These are phyloP conservation scores for Singerocomus inundabilis DNA, from an alignment of 1,284 basidiomycete species.

Conservation along the genomic window DNA sequence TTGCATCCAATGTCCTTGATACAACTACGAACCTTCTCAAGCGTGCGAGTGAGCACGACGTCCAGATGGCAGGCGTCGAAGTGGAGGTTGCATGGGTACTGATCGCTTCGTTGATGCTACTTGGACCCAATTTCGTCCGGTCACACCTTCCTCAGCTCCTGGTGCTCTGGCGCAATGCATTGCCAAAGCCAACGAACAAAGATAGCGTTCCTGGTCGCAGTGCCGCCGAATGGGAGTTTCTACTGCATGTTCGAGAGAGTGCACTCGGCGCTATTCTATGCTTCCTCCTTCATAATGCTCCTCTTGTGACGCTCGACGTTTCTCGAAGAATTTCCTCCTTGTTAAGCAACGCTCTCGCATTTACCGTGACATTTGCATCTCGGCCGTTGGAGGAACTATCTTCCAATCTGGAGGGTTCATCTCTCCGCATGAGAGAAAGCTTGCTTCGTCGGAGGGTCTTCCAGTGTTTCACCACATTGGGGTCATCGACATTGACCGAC, in stretches of 20 bases:
- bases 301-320: conserved; percentile 88
- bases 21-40: conserved; percentile 90
- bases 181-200: conserved; percentile 92
- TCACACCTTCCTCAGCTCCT: conserved; percentile 90
- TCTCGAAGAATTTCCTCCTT: conserved; percentile 85
- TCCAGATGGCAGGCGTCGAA: conserved; percentile 79
- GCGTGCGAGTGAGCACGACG: conserved; percentile 86
- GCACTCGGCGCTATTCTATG: conserved; percentile 87
- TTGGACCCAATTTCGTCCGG: conserved; percentile 92
- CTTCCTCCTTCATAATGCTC: conserved; percentile 82
- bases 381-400: conserved; percentile 51
- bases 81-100: conserved; percentile 95
- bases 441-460: conserved; percentile 83
- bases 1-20: conserved; percentile 88
- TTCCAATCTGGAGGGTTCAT: conserved; percentile 48
- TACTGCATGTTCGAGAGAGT: conserved; percentile 89
- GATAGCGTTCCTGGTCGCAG: conserved; percentile 70
- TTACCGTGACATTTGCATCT: conserved; percentile 71
- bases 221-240: conserved; percentile 85
- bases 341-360: conserved; percentile 87
- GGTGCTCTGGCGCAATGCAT: conserved; percentile 94
- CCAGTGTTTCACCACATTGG: conserved; percentile 86
- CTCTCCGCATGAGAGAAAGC: conserved; percentile 78
- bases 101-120: conserved; percentile 87
- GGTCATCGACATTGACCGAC: conserved; percentile 78